Evolutionary conservation across 1,284 basidiomycete species (phyloP).

Genomic region (Apiotrichum porosum): DNA sequence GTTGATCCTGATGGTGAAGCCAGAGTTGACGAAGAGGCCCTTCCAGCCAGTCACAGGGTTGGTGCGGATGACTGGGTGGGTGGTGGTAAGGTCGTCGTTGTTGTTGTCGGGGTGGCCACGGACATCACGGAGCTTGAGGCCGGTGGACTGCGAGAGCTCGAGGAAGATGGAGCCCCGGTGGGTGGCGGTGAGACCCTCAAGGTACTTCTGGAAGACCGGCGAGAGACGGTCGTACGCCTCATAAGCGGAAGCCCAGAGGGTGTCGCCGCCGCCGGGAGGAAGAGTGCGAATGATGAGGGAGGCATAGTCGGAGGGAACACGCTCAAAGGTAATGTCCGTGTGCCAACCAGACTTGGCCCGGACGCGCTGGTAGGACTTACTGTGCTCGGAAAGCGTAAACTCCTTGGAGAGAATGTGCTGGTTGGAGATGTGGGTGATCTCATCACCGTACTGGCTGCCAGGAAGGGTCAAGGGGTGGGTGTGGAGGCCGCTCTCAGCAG

Average conservation of each 20-base stretch:
- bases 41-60: slow-evolving; percentile 67
- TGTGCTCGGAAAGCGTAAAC: not conserved
- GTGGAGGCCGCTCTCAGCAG: slow-evolving; percentile 56
- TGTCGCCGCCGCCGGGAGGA: slow-evolving; percentile 51
- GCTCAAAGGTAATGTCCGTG: slow-evolving; percentile 66
- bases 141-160: slow-evolving; percentile 25
- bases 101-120: slow-evolving; percentile 59
- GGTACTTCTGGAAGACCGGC: slow-evolving; percentile 54
- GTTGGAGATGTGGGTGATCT: slow-evolving; percentile 54
- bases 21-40: slow-evolving; percentile 62
- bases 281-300: slow-evolving; percentile 58
- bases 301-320: slow-evolving; percentile 60
- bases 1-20: slow-evolving; percentile 60
- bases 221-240: slow-evolving; percentile 62
- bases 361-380: slow-evolving; percentile 24
- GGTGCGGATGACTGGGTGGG: slow-evolving; percentile 54
- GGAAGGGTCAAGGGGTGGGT: slow-evolving; percentile 57
- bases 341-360: slow-evolving; percentile 38
- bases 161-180: slow-evolving; percentile 57
- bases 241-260: slow-evolving; percentile 54
- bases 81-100: slow-evolving; percentile 57
- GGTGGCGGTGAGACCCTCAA: slow-evolving; percentile 58
- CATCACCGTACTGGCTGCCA: slow-evolving; percentile 50
- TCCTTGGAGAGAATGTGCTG: slow-evolving; percentile 38
- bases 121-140: not conserved